Conservation (phyloP, 2,329 filamentous ascomycete species). For the Colletotrichum melonis region DNA sequence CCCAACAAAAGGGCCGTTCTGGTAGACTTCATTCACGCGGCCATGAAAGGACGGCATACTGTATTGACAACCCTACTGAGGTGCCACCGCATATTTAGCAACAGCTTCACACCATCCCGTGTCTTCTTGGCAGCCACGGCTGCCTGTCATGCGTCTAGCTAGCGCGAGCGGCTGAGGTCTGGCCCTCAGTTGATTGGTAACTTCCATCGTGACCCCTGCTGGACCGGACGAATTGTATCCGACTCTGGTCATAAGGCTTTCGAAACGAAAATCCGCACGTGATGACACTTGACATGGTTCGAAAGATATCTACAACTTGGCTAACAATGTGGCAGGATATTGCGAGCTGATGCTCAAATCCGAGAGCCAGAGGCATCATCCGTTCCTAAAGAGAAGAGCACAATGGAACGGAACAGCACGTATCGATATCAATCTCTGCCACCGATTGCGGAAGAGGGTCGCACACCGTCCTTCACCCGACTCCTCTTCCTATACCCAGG, state of each 20-base stretch:
- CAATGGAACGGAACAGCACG: constrained; percentile 1
- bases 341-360: background rate
- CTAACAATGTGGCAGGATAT: background rate
- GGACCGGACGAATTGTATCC: constrained; percentile 9
- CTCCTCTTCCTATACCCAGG: constrained; percentile 29
- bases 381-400: background rate
- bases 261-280: background rate
- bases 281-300: background rate
- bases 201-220: constrained; percentile 8
- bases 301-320: background rate
- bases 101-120: background rate
- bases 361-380: background rate
- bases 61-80: background rate
- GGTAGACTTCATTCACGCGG: background rate
- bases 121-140: background rate
- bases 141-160: background rate
- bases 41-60: background rate
- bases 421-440: constrained; percentile 33
- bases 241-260: background rate
- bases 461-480: constrained; percentile 30
- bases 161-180: constrained; percentile 24
- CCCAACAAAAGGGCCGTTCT: background rate
- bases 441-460: constrained; percentile 11
- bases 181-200: background rate
- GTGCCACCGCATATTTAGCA: background rate